phyloP scores from a whole-genome alignment of 2,329 filamentous ascomycete species.

The Cordyceps tenuipes region DNA sequence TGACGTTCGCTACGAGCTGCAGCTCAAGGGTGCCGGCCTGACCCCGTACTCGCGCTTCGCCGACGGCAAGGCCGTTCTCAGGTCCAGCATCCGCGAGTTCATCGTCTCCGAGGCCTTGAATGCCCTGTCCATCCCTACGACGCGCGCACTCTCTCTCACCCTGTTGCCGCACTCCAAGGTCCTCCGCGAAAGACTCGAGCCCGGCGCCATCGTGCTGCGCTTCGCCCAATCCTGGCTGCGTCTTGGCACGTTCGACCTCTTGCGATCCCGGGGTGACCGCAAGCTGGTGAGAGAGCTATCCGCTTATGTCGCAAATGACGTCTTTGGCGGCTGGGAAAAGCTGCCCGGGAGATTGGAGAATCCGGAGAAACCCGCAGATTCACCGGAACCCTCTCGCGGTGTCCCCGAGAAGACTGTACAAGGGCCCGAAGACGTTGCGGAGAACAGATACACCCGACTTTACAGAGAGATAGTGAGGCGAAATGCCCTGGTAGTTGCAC shows the following conservation, averaged over 20 bases:
- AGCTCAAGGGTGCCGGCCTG: conserved; percentile 86
- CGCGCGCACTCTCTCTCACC: conserved; percentile 75
- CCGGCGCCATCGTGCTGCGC: conserved; percentile 83
- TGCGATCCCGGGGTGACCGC: conserved; percentile 72
- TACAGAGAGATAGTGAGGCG: conserved; percentile 81
- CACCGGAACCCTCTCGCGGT: conserved; percentile 38
- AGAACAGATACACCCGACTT: conserved; percentile 80
- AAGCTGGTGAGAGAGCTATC: conserved; percentile 64
- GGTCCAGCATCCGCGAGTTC: conserved; percentile 91
- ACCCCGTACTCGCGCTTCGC: conserved; percentile 96
- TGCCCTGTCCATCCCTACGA: conserved; percentile 77
- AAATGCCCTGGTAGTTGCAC: conserved; percentile 80
- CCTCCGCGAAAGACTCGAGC: conserved; percentile 70
- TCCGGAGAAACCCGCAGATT: conserved; percentile 38
- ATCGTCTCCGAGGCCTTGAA: conserved; percentile 85
- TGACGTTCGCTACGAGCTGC: conserved; percentile 73
- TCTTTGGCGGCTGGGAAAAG: conserved; percentile 81
- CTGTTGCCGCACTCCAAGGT: conserved; percentile 66
- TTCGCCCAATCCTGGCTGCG: conserved; percentile 90
- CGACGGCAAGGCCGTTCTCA: conserved; percentile 86
- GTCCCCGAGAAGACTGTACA: conserved; percentile 52
- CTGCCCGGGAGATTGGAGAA: conserved; percentile 55
- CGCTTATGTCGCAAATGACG: conserved; percentile 78
- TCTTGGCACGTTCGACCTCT: conserved; percentile 93
- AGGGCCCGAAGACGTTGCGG: conserved; percentile 57